Evolutionary conservation across 2,329 filamentous ascomycete species (phyloP).

Genomic region (Paraphaeosphaeria minitans): DNA sequence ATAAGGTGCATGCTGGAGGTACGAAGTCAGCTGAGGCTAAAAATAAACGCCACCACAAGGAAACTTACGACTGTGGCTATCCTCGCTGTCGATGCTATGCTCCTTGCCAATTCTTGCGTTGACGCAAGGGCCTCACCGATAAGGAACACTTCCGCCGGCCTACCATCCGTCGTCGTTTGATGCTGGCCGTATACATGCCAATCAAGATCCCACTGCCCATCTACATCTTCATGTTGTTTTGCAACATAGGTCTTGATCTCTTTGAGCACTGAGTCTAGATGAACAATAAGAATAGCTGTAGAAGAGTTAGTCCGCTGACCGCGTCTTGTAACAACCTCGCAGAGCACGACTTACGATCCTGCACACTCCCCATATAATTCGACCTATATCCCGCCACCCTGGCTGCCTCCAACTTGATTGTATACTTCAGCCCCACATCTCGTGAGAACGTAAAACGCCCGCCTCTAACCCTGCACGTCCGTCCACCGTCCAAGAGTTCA

Average conservation of each 20-base stretch:
- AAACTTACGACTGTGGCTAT: slow-evolving; percentile 34
- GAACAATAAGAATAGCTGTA: slow-evolving; percentile 31
- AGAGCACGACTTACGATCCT: slow-evolving; percentile 40
- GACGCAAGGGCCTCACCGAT: slow-evolving; percentile 55
- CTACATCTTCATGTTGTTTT: slow-evolving; percentile 16
- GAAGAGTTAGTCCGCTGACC: background rate
- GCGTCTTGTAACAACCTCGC: background rate
- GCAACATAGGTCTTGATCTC: slow-evolving; percentile 19
- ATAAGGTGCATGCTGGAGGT: slow-evolving; percentile 56
- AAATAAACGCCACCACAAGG: background rate
- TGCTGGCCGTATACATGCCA: slow-evolving; percentile 56
- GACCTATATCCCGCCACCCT: slow-evolving; percentile 51
- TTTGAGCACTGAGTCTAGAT: slow-evolving; percentile 20
- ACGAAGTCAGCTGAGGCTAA: slow-evolving; percentile 15
- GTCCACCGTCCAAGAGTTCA: slow-evolving; percentile 47
- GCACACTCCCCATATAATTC: slow-evolving; percentile 54
- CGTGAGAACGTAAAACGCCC: slow-evolving; percentile 39
- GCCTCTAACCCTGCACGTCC: slow-evolving; percentile 50
- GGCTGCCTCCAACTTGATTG: slow-evolving; percentile 58
- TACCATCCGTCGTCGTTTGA: slow-evolving; percentile 35
- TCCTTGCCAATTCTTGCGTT: slow-evolving; percentile 53
- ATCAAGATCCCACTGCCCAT: slow-evolving; percentile 46
- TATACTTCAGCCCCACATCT: slow-evolving; percentile 42
- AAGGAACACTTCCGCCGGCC: slow-evolving; percentile 53
- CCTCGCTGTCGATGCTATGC: slow-evolving; percentile 50